Evolutionary conservation across 2,329 filamentous ascomycete genomes (phyloP), one percentile per base, ranked within the genome.

Genomic region (Scedosporium dehoogii): DNA sequence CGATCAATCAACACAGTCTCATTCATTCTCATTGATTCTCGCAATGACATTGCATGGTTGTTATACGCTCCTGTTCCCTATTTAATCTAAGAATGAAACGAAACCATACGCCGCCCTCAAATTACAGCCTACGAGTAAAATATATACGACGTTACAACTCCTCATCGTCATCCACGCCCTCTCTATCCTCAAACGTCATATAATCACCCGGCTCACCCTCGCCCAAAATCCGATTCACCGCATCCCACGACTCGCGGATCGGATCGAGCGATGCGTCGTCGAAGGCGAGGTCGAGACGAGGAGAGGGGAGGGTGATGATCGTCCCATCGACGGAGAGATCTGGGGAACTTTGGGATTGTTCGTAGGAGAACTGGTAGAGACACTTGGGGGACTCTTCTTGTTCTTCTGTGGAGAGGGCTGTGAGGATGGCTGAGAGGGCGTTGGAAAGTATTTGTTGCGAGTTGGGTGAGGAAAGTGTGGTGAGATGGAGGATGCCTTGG

Each of bases 161-260:
- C 44, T 85, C 81, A 62, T 89, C 85, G 38, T 82, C 82, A 64
- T 75, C 77, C 29, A 77, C 76, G 14, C 79, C 81, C 70, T 92
- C 87, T 25, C 91, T 82, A 64, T 94, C 89, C 58, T 87, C 83
- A 71, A 96, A 96, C 21, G 82, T 78, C 83, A 97, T 86, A 69
- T 94, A 97, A 55, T 82, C 74, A 9, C 66, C 67, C 5, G 69
- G 72, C 18, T 76, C 75, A 18, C 78, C 77, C 18, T 76, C 76
- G 1, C 72, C 76, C 4, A 81, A 79, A 1, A 76, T 74, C 9
- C 81, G 83, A 66, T 83, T 77, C 3, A 92, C 79, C 58, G 78
- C 75, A 64, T 82, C 78, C 92, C 92, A 97, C 6, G 86, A 85
- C 9, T 81, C 73, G 64, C 83, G 83, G 1, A 96, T 89, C 27